Evolutionary conservation across 1,139 yeast species (phyloP), one percentile per base, ranked within the genome.

Genomic region (Saccharomyces hybrid): DNA sequence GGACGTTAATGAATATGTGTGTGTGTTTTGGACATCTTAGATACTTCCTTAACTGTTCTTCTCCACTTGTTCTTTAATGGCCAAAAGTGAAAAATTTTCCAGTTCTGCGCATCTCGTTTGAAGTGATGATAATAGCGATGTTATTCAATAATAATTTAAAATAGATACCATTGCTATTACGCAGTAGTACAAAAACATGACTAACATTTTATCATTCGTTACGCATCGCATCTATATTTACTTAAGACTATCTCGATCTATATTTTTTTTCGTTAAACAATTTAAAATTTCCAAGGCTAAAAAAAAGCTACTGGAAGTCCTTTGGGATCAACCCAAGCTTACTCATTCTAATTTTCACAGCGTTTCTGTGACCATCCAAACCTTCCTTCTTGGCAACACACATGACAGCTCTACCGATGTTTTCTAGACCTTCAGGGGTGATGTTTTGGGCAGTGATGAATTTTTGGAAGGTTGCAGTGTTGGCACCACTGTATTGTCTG

Each of bases 381-480:
- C 99, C 99, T 74, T 93, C 99, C 48, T 90, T 95, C 50, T 83
- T 90, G n/a, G 99, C 99, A 60, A 93, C 80, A 29, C 90, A 83
- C 95, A 93, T 93, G 19, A 95, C 98, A 1, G 98, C 98, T 63
- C 82, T 84, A 34, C 99, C 99, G 60, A 93, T 91, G 64, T 84
- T 84, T 70, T 81, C 76, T 64, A 93, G 78, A 23, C 99, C 99
- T 69, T 85, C 81, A 57, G 86, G 82, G 2, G 90, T 85, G 23
- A 93, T 88, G 66, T 86, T 89, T 74, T 93, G 99, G 19, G 96
- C 81, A 16, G 99, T 93, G 64, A 93, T 87, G 74, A 88, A 90
- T 73, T 95, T 93, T 73, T 88, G 95, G 83, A 89, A 93, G 0
- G 97, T 90, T 51, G 91, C 86, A 31, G 98, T 91, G 74, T 93